Conservation (phyloP, 768 basidiomycete genomes). For the Tylopilus vinaceipallidus region DNA sequence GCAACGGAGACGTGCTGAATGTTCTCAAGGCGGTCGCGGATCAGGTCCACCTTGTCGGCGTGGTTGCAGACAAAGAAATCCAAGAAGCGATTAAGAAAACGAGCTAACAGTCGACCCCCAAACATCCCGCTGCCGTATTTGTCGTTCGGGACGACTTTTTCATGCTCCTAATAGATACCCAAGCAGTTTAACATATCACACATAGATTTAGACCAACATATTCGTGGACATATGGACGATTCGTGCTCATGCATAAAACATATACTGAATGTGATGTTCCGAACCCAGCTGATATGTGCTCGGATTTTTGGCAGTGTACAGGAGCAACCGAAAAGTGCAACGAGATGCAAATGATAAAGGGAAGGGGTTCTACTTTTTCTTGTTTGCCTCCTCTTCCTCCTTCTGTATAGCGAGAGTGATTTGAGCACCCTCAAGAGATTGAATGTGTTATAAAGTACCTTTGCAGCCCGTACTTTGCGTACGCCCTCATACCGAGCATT, state of each 20-base stretch:
- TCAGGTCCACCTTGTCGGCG: slow-evolving; percentile 79
- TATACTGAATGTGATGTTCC: slow-evolving; percentile 17
- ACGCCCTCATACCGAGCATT: slow-evolving; percentile 81
- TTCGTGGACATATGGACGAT: not conserved
- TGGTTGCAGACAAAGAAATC: slow-evolving; percentile 77
- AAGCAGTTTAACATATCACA: not conserved
- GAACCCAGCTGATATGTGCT: slow-evolving; percentile 15
- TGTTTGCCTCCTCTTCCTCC: slow-evolving; percentile 88
- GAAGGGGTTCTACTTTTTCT: slow-evolving; percentile 72
- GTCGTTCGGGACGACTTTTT: not conserved
- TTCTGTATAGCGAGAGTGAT: slow-evolving; percentile 45
- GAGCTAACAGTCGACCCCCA: slow-evolving; percentile 3
- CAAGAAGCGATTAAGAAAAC: slow-evolving; percentile 56
- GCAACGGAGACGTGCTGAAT: slow-evolving; percentile 81
- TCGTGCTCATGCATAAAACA: slow-evolving; percentile 32
- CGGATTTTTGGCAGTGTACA: slow-evolving; percentile 40
- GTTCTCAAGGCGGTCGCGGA: slow-evolving; percentile 83
- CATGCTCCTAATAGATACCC: slow-evolving; percentile 17
- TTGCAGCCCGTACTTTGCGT: slow-evolving; percentile 82
- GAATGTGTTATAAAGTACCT: slow-evolving; percentile 52
- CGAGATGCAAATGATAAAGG: slow-evolving; percentile 16
- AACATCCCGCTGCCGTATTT: too few relatives aligned
- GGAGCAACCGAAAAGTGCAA: slow-evolving; percentile 23
- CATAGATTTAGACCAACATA: not conserved
- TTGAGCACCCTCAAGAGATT: slow-evolving; percentile 12